Conservation (phyloP, 805 yeast species). For the Osmozyma mogii region DNA sequence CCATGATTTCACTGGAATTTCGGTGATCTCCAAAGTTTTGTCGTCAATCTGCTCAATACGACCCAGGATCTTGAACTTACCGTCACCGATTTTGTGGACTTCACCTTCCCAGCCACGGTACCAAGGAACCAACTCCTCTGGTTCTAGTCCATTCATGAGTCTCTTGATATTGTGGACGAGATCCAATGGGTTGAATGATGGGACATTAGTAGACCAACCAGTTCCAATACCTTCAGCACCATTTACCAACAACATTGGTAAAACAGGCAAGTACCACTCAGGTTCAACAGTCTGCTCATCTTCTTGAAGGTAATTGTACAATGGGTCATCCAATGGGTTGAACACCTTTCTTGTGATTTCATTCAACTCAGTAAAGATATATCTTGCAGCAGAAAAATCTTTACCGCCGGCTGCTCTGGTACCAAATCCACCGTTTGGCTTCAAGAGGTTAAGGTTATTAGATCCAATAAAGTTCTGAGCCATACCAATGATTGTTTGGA, state of each 20-base stretch:
- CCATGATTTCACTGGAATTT: constrained; percentile 90
- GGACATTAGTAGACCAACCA: constrained; percentile 95
- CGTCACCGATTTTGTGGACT: constrained; percentile 55
- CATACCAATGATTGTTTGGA: constrained; percentile 84
- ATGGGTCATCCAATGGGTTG: constrained; percentile 70
- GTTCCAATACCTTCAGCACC: constrained; percentile 99
- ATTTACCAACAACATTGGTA: constrained; percentile 91
- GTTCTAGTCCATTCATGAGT: constrained; percentile 64
- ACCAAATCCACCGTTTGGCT: constrained; percentile 95
- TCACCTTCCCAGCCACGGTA: constrained; percentile 91
- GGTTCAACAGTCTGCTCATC: constrained; percentile 95
- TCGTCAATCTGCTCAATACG: constrained; percentile 73
- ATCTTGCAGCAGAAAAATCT: constrained; percentile 97
- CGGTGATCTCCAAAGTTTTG: constrained; percentile 79
- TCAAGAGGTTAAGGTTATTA: constrained; percentile 74
- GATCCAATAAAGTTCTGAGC: constrained; percentile 95
- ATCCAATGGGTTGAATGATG: constrained; percentile 82
- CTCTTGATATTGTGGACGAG: constrained; percentile 66
- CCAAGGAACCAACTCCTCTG: constrained; percentile 83
- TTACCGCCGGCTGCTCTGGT: constrained; percentile 96
- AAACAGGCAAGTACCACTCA: constrained; percentile 87
- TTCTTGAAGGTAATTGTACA: constrained; percentile 75
- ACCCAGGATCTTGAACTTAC: constrained; percentile 72
- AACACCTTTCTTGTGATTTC: constrained; percentile 71
- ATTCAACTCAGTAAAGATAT: constrained; percentile 80